Conservation (phyloP, 2,329 filamentous ascomycete genomes). For the Ascochyta koolunga region DNA sequence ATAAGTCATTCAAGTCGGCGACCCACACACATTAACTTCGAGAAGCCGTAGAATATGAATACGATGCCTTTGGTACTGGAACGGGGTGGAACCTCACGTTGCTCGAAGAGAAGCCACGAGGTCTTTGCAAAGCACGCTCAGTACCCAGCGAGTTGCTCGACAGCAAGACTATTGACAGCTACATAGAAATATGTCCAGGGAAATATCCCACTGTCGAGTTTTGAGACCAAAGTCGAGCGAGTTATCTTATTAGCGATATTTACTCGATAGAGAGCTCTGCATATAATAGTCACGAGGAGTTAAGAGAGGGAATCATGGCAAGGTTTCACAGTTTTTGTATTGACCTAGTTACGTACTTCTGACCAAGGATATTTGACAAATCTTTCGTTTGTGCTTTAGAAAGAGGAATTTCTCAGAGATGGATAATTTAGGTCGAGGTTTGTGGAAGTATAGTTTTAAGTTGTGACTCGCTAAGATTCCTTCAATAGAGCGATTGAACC, state of each 20-base stretch:
- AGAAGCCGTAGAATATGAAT: too few species aligned
- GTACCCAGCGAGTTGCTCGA: not conserved
- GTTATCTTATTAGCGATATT: not conserved
- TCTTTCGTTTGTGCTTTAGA: too few species aligned
- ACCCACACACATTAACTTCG: too few species aligned
- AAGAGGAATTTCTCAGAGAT: too few species aligned
- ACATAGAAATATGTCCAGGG: not conserved
- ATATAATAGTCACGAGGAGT: not conserved
- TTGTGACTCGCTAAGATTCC: not conserved
- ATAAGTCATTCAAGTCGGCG: too few species aligned
- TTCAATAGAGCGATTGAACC: too few species aligned
- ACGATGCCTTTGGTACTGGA: not conserved
- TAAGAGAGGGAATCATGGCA: not conserved
- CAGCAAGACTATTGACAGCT: not conserved
- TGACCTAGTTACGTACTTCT: too few species aligned
- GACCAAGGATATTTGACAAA: too few species aligned
- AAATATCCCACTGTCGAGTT: not conserved
- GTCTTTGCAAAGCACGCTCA: not conserved
- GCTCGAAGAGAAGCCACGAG: not conserved
- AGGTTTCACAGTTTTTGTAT: too few species aligned
- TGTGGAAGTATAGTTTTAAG: not conserved
- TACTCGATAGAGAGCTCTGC: not conserved
- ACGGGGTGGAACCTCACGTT: not conserved
- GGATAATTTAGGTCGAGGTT: not conserved
- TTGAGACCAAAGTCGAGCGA: too few species aligned